Evolutionary conservation across 768 basidiomycete species (phyloP), one percentile per base, ranked within the genome.

Genomic region (Leccinum truebloodii): DNA sequence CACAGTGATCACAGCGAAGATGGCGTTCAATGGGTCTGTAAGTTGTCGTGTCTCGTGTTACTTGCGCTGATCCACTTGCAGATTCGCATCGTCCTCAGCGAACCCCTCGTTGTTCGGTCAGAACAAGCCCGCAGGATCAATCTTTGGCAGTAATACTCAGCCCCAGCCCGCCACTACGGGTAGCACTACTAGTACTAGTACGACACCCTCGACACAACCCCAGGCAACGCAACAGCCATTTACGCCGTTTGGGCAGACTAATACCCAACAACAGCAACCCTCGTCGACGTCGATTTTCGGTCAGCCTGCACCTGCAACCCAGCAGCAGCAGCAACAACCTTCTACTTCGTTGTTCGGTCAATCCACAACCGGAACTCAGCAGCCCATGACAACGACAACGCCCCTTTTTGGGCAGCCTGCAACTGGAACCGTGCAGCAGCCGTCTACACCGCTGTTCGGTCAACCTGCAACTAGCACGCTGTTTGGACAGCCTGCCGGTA

Each of bases 21-120:
- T 70, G 69, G 30, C 71, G 46, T 71, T 69, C 41, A 18, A 55
- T 39, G 65, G 66, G 70, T 70, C 16, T 7, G 68, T 62, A 39
- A 18, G 16, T 39, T 57, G n/a, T 60, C 35, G 18, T 28, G 9
- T 48, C 12, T 57, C 22, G 53, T 5, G 3, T 54, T 14, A 14
- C 26, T 55, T 26, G 32, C 4, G 55, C 61, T 67, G 50, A 72
- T 41, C 3, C 58, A 20, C 26, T 8, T 32, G 20, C 58, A 71
- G 71, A 35, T 62, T 80, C 20, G 76, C 78, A 28, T 81, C 82
- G 69, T 76, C 80, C 26, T 65, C 77, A 48, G 77, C 79, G 61
- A 72, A 78, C 35, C 65, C 75, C 41, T 63, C 72, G 49, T 55
- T 74, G 37, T 76, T 77, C 53, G 68, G 76, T 12, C 70, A 71